phyloP scores from a whole-genome alignment of 305 asterid genomes.

The Fraxinus platypoda region DNA sequence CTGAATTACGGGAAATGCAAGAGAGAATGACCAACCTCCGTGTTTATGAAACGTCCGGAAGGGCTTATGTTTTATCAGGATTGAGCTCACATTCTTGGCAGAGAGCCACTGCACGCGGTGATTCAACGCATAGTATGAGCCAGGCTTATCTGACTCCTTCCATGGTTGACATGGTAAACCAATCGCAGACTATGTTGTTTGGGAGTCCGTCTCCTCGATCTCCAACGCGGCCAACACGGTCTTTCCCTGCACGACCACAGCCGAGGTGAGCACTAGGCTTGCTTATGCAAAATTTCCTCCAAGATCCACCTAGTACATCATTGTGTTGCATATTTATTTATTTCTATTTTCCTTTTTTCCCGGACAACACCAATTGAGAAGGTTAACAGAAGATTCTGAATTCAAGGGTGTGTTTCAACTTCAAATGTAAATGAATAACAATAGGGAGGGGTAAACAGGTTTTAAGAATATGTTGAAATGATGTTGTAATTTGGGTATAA shows the following conservation, averaged over 20 bases:
- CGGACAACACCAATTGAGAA: not conserved
- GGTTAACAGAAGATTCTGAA: not conserved
- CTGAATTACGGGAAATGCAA: slow-evolving; percentile 78
- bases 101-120: slow-evolving; percentile 90
- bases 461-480: not conserved
- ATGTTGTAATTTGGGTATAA: not conserved
- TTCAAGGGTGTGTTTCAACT: not conserved
- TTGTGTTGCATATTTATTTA: not conserved
- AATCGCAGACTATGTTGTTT: slow-evolving; percentile 66
- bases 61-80: slow-evolving; percentile 90
- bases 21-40: slow-evolving; percentile 79
- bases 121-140: slow-evolving; percentile 68
- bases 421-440: not conserved
- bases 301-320: not conserved
- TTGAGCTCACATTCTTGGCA: slow-evolving; percentile 95
- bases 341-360: not conserved
- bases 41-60: slow-evolving; percentile 66
- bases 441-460: not conserved
- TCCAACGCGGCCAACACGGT: slow-evolving; percentile 34
- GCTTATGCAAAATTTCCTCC: not conserved
- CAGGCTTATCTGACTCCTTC: slow-evolving; percentile 84
- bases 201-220: slow-evolving; percentile 44
- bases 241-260: slow-evolving; percentile 42
- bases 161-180: slow-evolving; percentile 83
- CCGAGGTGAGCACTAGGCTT: slow-evolving; percentile 46